Percentiles rank a stretch among this genome's conserved stretches.
These are phyloP conservation scores for Penicillium chermesinum DNA, from an alignment of 495 filamentous ascomycete species.

Conservation along the genomic window DNA sequence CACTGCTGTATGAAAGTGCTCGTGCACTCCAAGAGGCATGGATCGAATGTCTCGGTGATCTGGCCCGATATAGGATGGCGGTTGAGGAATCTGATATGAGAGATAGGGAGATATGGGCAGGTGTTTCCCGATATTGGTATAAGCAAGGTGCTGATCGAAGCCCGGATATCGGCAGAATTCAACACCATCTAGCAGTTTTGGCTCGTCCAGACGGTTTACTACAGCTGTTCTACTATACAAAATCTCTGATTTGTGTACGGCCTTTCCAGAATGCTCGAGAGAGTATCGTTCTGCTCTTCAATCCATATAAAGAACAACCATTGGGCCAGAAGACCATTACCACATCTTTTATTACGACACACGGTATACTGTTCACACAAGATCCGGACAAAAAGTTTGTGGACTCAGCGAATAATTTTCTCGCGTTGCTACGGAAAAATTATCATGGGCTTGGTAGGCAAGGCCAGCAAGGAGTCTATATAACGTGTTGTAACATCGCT, in stretches of 20 bases:
- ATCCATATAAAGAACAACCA: conserved; percentile 45
- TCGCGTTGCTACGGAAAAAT: conserved; percentile 49
- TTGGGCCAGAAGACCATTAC: conserved; percentile 30
- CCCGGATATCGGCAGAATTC: conserved; percentile 68
- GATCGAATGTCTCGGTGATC: conserved; percentile 84
- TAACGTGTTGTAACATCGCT: conserved; percentile 48
- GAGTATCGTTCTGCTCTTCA: conserved; percentile 66
- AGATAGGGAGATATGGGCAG: conserved; percentile 74
- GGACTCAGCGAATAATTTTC: conserved; percentile 44
- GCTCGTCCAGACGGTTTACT: conserved; percentile 67
- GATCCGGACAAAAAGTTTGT: conserved; percentile 45
- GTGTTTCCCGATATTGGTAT: conserved; percentile 76
- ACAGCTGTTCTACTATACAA: conserved; percentile 71
- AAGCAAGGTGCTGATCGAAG: conserved; percentile 66
- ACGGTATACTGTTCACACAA: conserved; percentile 61
- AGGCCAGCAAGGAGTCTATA: conserved; percentile 56
- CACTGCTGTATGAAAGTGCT: conserved; percentile 70
- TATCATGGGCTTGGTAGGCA: conserved; percentile 52
- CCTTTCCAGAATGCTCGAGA: conserved; percentile 61
- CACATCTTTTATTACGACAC: conserved; percentile 56
- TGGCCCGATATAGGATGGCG: conserved; percentile 71
- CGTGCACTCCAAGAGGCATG: conserved; percentile 75
- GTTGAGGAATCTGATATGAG: conserved; percentile 67
- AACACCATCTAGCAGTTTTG: conserved; percentile 81
- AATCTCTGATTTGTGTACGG: conserved; percentile 39